phyloP scores from a whole-genome alignment of 257 asterid species.

The Plantago elongata region DNA sequence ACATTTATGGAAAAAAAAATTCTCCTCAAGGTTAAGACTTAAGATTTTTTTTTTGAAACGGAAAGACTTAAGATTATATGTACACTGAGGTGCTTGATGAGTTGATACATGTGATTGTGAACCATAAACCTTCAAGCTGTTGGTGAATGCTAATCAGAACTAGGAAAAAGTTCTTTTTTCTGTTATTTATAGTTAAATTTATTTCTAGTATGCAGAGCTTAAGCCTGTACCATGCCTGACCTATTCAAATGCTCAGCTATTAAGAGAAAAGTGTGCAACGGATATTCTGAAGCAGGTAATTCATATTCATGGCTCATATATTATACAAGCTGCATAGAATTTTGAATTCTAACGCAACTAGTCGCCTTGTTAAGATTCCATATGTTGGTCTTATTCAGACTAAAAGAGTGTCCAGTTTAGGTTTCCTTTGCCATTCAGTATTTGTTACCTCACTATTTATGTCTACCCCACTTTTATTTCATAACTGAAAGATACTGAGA shows the following conservation, averaged over 20 bases:
- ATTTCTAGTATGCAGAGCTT: conserved; percentile 92
- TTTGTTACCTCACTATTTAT: no score
- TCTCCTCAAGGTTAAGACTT: background rate
- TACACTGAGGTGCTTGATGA: background rate
- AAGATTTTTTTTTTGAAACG: no score
- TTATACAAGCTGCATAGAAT: background rate
- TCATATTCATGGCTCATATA: conserved; percentile 12
- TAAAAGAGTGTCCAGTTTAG: no score
- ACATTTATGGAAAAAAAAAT: background rate
- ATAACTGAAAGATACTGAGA: no score
- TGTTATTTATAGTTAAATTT: conserved; percentile 10
- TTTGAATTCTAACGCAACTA: background rate
- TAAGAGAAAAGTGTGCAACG: conserved; percentile 90
- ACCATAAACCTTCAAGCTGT: conserved; percentile 2
- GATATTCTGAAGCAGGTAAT: conserved; percentile 82
- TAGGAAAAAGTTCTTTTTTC: background rate
- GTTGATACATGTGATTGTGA: conserved; percentile 1
- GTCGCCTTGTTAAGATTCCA: background rate
- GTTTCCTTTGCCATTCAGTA: no score
- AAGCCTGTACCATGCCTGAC: conserved; percentile 97
- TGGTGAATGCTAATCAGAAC: conserved; percentile 9
- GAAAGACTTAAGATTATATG: background rate
- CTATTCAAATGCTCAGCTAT: conserved; percentile 65
- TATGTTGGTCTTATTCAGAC: background rate
- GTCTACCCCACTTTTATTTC: no score